A percentile compares a stretch with the other conserved stretches of the same genome.
Conservation (phyloP, 2,329 filamentous ascomycete species). For the Alternaria sp. region DNA sequence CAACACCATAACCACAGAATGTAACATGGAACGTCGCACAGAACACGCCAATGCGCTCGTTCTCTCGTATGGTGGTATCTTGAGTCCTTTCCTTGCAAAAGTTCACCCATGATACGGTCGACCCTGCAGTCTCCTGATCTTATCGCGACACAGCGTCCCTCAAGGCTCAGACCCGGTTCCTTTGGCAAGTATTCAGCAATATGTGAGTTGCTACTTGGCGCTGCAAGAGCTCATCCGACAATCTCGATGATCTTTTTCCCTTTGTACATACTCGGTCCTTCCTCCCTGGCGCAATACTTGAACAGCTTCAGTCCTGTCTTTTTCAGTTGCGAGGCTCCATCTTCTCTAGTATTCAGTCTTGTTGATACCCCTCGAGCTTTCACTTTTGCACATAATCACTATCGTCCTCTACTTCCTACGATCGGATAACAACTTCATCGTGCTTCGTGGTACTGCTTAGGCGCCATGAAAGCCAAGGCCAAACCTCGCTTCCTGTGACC, state of each 20-base stretch:
- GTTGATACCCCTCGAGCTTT: background rate
- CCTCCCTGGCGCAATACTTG: background rate
- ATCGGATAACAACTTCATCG: background rate
- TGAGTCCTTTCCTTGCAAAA: background rate
- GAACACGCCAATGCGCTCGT: background rate
- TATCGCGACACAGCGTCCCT: background rate
- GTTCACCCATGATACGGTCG: background rate
- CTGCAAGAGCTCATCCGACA: background rate
- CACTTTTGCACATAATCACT: background rate
- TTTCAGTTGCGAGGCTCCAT: background rate
- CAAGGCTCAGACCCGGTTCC: background rate
- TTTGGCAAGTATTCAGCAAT: background rate
- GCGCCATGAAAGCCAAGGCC: slow-evolving; percentile 2
- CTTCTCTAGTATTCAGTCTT: no score
- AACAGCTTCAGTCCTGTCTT: background rate
- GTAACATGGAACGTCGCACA: background rate
- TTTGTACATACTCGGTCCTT: slow-evolving; percentile 2
- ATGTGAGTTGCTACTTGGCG: background rate
- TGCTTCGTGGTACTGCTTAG: background rate
- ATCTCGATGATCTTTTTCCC: background rate
- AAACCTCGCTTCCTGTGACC: slow-evolving; percentile 4
- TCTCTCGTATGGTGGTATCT: background rate
- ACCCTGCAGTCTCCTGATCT: background rate
- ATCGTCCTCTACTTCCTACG: background rate
- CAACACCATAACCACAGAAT: background rate